Conservation (phyloP, 345 rosid species). For the Clarkia xantiana region DNA sequence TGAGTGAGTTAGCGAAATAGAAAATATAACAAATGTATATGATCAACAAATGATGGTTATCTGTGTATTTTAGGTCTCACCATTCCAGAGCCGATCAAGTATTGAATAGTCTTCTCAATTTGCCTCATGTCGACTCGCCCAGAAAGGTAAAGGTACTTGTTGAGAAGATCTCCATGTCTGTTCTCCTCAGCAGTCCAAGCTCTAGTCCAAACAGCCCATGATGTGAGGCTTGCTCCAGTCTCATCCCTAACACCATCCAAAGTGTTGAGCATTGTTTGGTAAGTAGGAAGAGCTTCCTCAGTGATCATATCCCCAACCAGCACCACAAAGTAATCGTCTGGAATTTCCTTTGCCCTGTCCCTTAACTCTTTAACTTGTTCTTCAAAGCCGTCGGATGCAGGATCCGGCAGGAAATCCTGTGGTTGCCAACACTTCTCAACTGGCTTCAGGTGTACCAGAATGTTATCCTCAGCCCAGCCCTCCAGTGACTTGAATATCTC, state of each 20-base stretch:
- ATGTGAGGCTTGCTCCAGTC: conserved; percentile 65
- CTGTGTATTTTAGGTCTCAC: conserved; percentile 22
- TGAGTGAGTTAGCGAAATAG: background rate
- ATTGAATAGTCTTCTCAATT: conserved; percentile 64
- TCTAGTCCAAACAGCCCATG: too few relatives aligned
- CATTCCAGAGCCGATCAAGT: conserved; percentile 64
- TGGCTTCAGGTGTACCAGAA: conserved; percentile 57
- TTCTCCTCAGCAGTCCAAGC: conserved; percentile 75
- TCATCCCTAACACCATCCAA: conserved; percentile 72
- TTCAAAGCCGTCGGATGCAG: conserved; percentile 62
- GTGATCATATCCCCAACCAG: conserved; percentile 84
- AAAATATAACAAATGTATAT: too few relatives aligned
- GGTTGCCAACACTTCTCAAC: conserved; percentile 98
- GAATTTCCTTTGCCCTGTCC: conserved; percentile 77
- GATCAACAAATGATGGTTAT: background rate
- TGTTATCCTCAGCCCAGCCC: conserved; percentile 69
- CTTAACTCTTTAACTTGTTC: conserved; percentile 82
- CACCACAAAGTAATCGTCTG: conserved; percentile 80
- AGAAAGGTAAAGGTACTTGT: conserved; percentile 49
- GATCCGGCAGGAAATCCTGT: conserved; percentile 83
- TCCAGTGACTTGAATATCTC: conserved; percentile 88
- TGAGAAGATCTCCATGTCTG: conserved; percentile 58
- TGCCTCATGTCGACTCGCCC: conserved; percentile 65
- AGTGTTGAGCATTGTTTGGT: conserved; percentile 68
- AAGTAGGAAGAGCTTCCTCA: conserved; percentile 79